These are phyloP conservation scores for Vinca minor DNA, from an alignment of 257 asterid species.

Conservation along the genomic window DNA sequence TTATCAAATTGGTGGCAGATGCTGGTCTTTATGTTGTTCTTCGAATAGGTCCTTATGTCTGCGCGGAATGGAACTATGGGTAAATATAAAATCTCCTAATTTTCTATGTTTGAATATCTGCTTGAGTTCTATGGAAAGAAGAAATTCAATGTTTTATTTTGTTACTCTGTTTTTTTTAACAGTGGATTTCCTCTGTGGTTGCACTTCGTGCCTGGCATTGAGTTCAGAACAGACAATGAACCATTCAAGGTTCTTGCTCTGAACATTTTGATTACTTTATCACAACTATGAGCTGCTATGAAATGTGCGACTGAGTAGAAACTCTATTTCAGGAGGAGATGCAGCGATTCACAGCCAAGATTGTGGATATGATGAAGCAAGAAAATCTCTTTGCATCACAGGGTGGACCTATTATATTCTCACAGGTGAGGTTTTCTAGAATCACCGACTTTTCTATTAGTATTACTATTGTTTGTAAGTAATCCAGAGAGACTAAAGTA, in stretches of 20 bases:
- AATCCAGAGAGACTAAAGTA: not conserved
- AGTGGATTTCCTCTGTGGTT: conserved; percentile 96
- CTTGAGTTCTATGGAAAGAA: not conserved
- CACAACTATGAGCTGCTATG: not conserved
- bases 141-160: not conserved
- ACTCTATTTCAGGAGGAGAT: conserved; percentile 57
- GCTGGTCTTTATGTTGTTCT: conserved; percentile 72
- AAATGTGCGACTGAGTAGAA: not conserved
- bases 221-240: conserved; percentile 65
- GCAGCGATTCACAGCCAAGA: conserved; percentile 77
- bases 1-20: conserved; percentile 53
- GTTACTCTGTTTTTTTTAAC: conserved; percentile 19
- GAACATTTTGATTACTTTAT: not conserved
- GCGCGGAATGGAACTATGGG: conserved; percentile 98
- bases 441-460: not conserved
- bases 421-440: conserved; percentile 49
- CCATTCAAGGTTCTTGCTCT: conserved; percentile 56
- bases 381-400: conserved; percentile 75
- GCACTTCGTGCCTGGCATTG: conserved; percentile 76
- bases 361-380: conserved; percentile 79
- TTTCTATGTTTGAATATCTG: not conserved
- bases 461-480: not conserved
- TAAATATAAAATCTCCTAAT: conserved; percentile 9
- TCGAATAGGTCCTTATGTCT: conserved; percentile 80
- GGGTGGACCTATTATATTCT: conserved; percentile 84